phyloP scores from a whole-genome alignment of 2,329 filamentous ascomycete species.

The Alternaria viburni region DNA sequence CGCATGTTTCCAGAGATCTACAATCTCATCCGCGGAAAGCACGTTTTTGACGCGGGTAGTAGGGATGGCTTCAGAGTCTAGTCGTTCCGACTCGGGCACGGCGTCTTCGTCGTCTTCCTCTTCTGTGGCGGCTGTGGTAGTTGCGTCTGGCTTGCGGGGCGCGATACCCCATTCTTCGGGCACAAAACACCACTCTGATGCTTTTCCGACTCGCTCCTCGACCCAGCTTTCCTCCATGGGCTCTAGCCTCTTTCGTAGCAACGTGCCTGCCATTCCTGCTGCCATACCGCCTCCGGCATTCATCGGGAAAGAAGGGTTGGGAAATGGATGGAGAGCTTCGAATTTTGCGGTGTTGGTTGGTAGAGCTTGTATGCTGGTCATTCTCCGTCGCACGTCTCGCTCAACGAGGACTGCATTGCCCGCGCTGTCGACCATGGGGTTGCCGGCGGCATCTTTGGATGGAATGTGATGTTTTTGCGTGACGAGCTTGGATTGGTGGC shows the following conservation, averaged over 20 bases:
- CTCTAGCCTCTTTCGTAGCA: conserved; percentile 36
- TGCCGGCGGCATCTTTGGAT: conserved; percentile 23
- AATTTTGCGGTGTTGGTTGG: conserved; percentile 19
- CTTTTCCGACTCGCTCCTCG: conserved; percentile 34
- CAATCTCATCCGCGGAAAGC: conserved; percentile 27
- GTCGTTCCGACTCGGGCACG: conserved; percentile 9
- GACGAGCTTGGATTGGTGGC: conserved; percentile 6
- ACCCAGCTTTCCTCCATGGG: conserved; percentile 40
- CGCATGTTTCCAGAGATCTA: conserved; percentile 27
- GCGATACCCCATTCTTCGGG: conserved; percentile 39
- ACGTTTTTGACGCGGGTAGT: conserved; percentile 24
- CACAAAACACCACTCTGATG: conserved; percentile 38
- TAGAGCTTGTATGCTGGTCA: conserved; percentile 10
- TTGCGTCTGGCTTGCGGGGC: conserved; percentile 16
- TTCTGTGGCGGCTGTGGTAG: not conserved
- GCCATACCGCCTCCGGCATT: conserved; percentile 17
- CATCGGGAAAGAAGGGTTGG: conserved; percentile 31
- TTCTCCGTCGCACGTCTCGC: conserved; percentile 10
- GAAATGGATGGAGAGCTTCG: conserved; percentile 31
- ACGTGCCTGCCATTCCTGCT: conserved; percentile 24
- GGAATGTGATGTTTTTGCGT: conserved; percentile 16
- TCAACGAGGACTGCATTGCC: conserved; percentile 11
- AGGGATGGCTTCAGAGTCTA: conserved; percentile 17
- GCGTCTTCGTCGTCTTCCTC: conserved; percentile 15
- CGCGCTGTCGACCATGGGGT: conserved; percentile 9